Evolutionary conservation across 1,284 basidiomycete species (phyloP).

Genomic region (Cryptococcus jaspeensis): DNA sequence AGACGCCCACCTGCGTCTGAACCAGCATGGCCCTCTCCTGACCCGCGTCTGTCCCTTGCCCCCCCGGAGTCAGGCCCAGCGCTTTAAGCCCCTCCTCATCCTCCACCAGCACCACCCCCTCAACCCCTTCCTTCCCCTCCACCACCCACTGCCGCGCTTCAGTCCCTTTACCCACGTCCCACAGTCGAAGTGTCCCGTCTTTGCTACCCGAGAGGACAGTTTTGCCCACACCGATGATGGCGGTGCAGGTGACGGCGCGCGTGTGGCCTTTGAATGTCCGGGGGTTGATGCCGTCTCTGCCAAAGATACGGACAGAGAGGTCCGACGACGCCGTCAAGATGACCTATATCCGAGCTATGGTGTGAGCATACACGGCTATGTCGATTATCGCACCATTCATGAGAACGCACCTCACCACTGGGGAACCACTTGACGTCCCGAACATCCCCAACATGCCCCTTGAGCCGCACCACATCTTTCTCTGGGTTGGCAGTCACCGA

Average conservation of each 20-base stretch:
- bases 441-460: conserved; percentile 54
- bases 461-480: conserved; percentile 31
- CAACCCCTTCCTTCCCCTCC: conserved; percentile 33
- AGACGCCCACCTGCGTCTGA: conserved; percentile 60
- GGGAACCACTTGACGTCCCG: conserved; percentile 48
- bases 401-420: conserved; percentile 34
- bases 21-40: conserved; percentile 49
- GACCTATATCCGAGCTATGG: conserved; percentile 30
- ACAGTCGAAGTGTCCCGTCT: conserved; percentile 69
- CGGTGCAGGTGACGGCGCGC: conserved; percentile 57
- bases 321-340: conserved; percentile 51
- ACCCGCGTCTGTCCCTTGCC: conserved; percentile 10
- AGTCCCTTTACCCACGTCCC: conserved; percentile 65
- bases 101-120: conserved; percentile 29
- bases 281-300: conserved; percentile 50
- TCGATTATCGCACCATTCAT: background rate
- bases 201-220: conserved; percentile 62
- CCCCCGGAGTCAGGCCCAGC: conserved; percentile 8
- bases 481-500: conserved; percentile 6
- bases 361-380: background rate
- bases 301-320: conserved; percentile 50
- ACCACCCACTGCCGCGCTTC: conserved; percentile 53
- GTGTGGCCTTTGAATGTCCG: conserved; percentile 68
- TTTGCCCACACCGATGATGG: conserved; percentile 64
- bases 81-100: conserved; percentile 28